Percentiles rank a stretch among this genome's conserved stretches.
phyloP scores from a whole-genome alignment of 768 basidiomycete species.

The Russula emetica region DNA sequence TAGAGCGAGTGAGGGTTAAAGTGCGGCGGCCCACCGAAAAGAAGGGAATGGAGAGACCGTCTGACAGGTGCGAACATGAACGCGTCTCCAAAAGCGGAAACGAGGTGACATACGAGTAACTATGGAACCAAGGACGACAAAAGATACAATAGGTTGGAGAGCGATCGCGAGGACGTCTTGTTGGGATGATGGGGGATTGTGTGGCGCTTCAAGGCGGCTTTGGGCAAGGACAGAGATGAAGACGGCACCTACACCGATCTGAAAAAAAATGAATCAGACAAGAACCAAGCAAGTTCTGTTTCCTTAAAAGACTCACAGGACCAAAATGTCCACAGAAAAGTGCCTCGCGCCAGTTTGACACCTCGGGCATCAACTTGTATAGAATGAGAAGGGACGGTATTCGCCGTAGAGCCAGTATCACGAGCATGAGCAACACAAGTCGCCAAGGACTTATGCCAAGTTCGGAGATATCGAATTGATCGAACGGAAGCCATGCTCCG shows the following conservation, averaged over 20 bases:
- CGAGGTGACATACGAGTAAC: slow-evolving; percentile 53
- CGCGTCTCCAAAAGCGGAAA: not conserved
- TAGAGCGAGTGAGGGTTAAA: slow-evolving; percentile 13
- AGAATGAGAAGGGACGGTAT: slow-evolving; percentile 74
- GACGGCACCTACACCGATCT: slow-evolving; percentile 91
- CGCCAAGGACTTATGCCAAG: slow-evolving; percentile 68
- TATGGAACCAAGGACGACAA: slow-evolving; percentile 84
- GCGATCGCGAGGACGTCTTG: slow-evolving; percentile 67
- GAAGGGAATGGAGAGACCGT: slow-evolving; percentile 50
- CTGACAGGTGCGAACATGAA: slow-evolving; percentile 29
- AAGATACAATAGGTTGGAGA: slow-evolving; percentile 81
- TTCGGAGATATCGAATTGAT: slow-evolving; percentile 49
- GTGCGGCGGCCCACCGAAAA: slow-evolving; percentile 37
- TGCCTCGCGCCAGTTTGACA: slow-evolving; percentile 79
- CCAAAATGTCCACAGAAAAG: slow-evolving; percentile 91
- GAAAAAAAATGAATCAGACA: slow-evolving; percentile 12
- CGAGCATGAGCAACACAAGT: slow-evolving; percentile 60
- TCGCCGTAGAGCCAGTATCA: slow-evolving; percentile 69
- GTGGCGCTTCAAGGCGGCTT: slow-evolving; percentile 53
- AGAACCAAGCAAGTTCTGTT: not conserved
- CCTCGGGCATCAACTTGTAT: slow-evolving; percentile 85
- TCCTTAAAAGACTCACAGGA: slow-evolving; percentile 31
- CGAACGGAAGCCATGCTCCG: slow-evolving; percentile 83
- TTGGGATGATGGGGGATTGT: slow-evolving; percentile 58
- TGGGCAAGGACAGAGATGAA: slow-evolving; percentile 80